These are phyloP conservation scores for Chalciporus chontae DNA, from an alignment of 768 basidiomycete genomes.

Conservation along the genomic window DNA sequence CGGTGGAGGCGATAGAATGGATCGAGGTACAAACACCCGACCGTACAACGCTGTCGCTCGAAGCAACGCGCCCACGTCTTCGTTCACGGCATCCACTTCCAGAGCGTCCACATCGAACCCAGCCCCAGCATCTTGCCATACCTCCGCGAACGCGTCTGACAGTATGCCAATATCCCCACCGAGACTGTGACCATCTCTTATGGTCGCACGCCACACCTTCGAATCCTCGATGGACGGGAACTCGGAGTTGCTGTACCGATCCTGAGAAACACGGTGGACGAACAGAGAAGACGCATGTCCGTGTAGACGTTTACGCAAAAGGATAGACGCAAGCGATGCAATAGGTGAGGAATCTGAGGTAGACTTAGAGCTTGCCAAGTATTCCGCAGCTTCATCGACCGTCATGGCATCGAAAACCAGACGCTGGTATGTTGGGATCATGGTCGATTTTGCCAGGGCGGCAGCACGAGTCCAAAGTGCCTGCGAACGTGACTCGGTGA, in stretches of 20 bases:
- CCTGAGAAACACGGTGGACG: conserved; percentile 39
- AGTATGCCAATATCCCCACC: conserved; percentile 56
- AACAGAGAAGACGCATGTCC: conserved; percentile 54
- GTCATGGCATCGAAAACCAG: conserved; percentile 51
- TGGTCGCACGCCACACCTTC: conserved; percentile 44
- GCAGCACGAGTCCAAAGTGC: conserved; percentile 41
- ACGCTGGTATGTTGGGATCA: conserved; percentile 45
- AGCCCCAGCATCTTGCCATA: conserved; percentile 43
- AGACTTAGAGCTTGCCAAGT: conserved; percentile 26
- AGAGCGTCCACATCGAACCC: conserved; percentile 29
- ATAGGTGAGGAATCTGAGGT: conserved; percentile 35
- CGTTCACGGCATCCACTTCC: conserved; percentile 32
- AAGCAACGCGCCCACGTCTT: conserved; percentile 51
- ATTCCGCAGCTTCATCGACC: conserved; percentile 50
- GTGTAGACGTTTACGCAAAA: conserved; percentile 52
- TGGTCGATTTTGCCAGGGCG: conserved; percentile 20
- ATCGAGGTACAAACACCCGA: conserved; percentile 48
- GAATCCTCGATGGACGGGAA: conserved; percentile 21
- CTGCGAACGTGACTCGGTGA: conserved; percentile 41
- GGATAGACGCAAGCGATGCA: conserved; percentile 45
- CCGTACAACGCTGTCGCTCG: conserved; percentile 59
- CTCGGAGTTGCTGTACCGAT: conserved; percentile 11
- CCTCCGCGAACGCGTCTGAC: conserved; percentile 52
- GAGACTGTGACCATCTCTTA: conserved; percentile 60
- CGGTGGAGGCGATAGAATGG: conserved; percentile 58